Base-by-base conservation (phyloP, 208 protist species). In the Acanthamoeba lenticulata region DNA sequence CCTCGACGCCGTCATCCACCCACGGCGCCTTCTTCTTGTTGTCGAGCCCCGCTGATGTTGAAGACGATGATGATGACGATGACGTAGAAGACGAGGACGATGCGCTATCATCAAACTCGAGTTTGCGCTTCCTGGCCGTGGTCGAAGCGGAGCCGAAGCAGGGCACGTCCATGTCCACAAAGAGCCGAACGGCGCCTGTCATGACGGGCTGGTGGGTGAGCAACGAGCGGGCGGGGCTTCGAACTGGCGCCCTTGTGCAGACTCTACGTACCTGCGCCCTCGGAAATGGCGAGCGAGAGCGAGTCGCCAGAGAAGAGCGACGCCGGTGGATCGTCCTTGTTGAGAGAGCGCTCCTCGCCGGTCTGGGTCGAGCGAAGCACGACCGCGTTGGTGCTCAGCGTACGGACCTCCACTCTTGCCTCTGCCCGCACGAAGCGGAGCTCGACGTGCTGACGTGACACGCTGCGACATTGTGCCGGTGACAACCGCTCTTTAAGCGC, bases 371-470 rank as follows among this genome's bases (percentile, higher is more conserved):
- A 86, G 77, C 29, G 34, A 11, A 60, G 38, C 0, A 38, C 29
- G n/a, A 86, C 77, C 32, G 65, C 32, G 34, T 74, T 74, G 65
- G 65, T 40, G 65, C 65, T 32, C 65, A 74, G 34, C 27, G 77
- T 38, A 17, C 52, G 45, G 27, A 86, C 32, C 42, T 47, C 47
- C 6, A 86, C 77, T 27, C 32, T 15, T 4, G 77, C 77, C 47
- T 47, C 47, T 29, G 44, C 44, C 0, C 77, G 42, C 42, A 47
- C 27, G n/a, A 86, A 86, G 77, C 42, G 42, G 11, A 86, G 77
- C 47, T 86, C 77, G 4, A 86, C 77, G 47, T 86, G 77, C 77
- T 86, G 42, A 27, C 77, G 42, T n/a, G 77, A 86, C 29, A 86
- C 40, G 42, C 77, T 86, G 11, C 65, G 65, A 32, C 29, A 74